These are phyloP conservation scores for Skeletonema grethae DNA, from an alignment of 108 stramenopile species.

Conservation along the genomic window DNA sequence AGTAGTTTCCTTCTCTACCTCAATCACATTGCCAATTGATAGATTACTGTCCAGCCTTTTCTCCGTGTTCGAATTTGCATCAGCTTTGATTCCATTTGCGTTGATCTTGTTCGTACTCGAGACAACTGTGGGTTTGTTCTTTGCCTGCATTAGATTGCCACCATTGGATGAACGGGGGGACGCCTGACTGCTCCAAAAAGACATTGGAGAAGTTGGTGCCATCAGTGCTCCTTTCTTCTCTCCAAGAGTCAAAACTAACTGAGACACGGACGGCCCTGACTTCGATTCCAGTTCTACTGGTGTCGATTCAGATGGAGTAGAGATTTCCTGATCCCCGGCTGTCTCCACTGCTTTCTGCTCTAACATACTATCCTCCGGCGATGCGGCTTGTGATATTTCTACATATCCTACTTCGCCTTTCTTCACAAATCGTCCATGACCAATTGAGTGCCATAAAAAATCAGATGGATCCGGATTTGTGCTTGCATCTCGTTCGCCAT, in stretches of 20 bases:
- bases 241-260: background rate
- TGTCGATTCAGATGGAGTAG: background rate
- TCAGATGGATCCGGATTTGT: constrained; percentile 8
- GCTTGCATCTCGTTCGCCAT: background rate
- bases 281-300: background rate
- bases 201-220: background rate
- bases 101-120: background rate
- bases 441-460: constrained; percentile 24
- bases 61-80: background rate
- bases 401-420: background rate
- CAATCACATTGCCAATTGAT: background rate
- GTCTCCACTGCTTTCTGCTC: background rate
- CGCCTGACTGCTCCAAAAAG: background rate
- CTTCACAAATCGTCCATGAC: constrained; percentile 38
- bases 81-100: background rate
- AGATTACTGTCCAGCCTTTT: background rate
- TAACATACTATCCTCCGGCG: background rate
- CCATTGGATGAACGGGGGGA: background rate
- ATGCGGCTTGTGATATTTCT: background rate
- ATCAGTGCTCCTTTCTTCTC: background rate
- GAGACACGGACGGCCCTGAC: background rate
- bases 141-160: background rate
- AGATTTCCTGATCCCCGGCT: background rate
- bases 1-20: background rate
- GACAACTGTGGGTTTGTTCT: background rate